A percentile compares a stretch with the other conserved stretches of the same genome.
phyloP scores from a whole-genome alignment of 306 rosid genomes.

The Hippophae rhamnoides region DNA sequence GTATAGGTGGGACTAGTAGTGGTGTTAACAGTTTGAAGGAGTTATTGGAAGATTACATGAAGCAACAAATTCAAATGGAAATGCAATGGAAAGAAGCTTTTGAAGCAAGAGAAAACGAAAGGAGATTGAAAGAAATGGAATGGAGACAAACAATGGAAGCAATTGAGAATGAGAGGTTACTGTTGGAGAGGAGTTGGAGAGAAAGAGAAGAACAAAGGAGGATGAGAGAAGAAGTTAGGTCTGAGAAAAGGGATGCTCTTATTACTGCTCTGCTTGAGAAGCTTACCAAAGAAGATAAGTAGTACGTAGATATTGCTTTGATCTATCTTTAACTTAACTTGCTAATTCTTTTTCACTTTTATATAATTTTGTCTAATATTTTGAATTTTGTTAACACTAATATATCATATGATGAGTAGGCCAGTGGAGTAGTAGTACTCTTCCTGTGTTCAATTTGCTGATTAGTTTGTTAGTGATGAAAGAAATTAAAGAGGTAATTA shows the following conservation, averaged over 20 bases:
- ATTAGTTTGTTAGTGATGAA: too few species aligned
- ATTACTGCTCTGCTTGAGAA: constrained; percentile 56
- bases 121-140: constrained; percentile 67
- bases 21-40: constrained; percentile 37
- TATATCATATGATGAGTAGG: too few species aligned
- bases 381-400: too few species aligned
- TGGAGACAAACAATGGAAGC: constrained; percentile 85
- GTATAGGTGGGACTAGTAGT: not conserved
- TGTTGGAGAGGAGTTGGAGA: constrained; percentile 86
- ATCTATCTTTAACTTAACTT: not conserved
- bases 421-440: too few species aligned
- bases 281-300: constrained; percentile 53
- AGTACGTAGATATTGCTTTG: constrained; percentile 5
- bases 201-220: constrained; percentile 84
- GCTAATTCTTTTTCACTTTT: too few species aligned
- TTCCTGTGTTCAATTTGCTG: too few species aligned
- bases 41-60: constrained; percentile 65
- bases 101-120: constrained; percentile 67
- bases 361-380: too few species aligned
- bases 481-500: too few species aligned
- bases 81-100: constrained; percentile 75
- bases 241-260: constrained; percentile 75
- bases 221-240: constrained; percentile 87
- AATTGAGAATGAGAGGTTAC: constrained; percentile 68
- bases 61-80: constrained; percentile 74